phyloP scores from a whole-genome alignment of 306 rosid genomes.

The Trichosanthes cucumerina region DNA sequence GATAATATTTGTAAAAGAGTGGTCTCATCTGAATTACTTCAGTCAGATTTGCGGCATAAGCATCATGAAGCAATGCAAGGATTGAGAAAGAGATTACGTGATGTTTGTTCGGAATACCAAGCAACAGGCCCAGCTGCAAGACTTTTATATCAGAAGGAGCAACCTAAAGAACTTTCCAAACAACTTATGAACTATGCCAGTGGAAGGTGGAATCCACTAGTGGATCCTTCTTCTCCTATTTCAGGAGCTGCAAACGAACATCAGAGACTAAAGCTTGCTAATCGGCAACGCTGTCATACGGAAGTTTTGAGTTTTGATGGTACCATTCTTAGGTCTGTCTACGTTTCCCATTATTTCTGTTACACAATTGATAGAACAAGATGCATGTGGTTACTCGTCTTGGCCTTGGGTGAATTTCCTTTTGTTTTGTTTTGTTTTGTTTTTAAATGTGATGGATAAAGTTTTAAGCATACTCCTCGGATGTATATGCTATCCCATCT shows the following conservation, averaged over 20 bases:
- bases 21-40: slow-evolving; percentile 74
- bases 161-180: slow-evolving; percentile 46
- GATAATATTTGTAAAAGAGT: slow-evolving; percentile 63
- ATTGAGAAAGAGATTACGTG: slow-evolving; percentile 69
- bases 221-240: slow-evolving; percentile 79
- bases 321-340: slow-evolving; percentile 65
- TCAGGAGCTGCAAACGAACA: slow-evolving; percentile 52
- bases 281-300: slow-evolving; percentile 48
- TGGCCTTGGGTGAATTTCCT: background rate
- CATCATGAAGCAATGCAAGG: slow-evolving; percentile 85
- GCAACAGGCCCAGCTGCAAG: slow-evolving; percentile 78
- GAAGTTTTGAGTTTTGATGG: slow-evolving; percentile 95
- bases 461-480: background rate
- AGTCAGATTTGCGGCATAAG: slow-evolving; percentile 48
- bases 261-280: slow-evolving; percentile 68
- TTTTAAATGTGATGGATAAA: background rate
- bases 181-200: slow-evolving; percentile 62
- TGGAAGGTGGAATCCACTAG: slow-evolving; percentile 83
- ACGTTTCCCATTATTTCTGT: slow-evolving; percentile 11
- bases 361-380: slow-evolving; percentile 8
- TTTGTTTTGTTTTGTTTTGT: background rate
- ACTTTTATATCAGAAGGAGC: slow-evolving; percentile 81
- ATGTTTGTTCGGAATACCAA: slow-evolving; percentile 70
- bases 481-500: background rate
- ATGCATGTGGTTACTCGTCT: background rate